Base-by-base conservation (phyloP, 257 asterid species). In the Verbascum thapsus region DNA sequence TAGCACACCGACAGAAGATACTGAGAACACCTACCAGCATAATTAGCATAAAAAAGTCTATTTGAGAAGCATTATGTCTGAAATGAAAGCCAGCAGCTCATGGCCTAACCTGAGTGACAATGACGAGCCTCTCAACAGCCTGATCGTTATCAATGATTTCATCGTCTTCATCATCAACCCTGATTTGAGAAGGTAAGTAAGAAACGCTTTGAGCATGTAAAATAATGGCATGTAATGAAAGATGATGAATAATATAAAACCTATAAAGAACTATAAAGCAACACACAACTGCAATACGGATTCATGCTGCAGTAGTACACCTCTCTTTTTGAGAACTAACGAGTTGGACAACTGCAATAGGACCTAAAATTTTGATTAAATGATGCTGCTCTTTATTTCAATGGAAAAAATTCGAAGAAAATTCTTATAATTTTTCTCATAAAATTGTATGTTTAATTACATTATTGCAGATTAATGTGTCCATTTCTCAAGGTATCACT, bases 71-170 rank as follows among this genome's bases (percentile, higher is more conserved):
- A 50, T 52, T 18, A 61, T 44, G 57, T 52, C 67, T 17, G 41
- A 35, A 60, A 59, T 19, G 55, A 66, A 55, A 18, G 17, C 59
- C 44, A 64, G 59, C 42, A 48, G 43, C 59, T 41, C 51, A 60
- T 41, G 41, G 54, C 58, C 84, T 71, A 73, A 85, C 96, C 92
- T 81, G 94, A 60, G 97, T 90, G 64, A 90, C 96, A 64, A 90
- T 83, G 48, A 85, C 85, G 63, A 90, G 95, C 72, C 84, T 81
- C 71, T 90, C 97, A 20, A 90, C 85, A 56, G 83, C 88, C 59
- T 76, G 85, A 64, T 87, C 95, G 75, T 77, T 82, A 40, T 56
- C 79, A 69, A 61, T 63, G 78, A 80, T 69, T 52, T 90, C 96
- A 38, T 85, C 87, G 18, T 87, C 95, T 49, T 90, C 95, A 34